Base-by-base conservation (phyloP, 1,139 yeast species). In the Candida frijolesensis region DNA sequence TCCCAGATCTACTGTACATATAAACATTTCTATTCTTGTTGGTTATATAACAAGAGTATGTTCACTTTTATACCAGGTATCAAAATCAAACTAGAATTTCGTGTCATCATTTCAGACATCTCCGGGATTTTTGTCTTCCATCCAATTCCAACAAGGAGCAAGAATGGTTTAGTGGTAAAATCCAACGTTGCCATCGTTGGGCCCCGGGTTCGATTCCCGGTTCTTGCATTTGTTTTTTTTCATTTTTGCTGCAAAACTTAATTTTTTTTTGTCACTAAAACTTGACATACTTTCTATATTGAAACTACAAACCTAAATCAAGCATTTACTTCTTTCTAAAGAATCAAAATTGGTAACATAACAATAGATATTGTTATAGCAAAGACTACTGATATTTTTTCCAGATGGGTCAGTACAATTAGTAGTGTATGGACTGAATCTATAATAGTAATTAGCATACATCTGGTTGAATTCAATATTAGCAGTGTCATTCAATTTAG, bases 371-470 rank as follows among this genome's bases (percentile, higher is more conserved):
- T 70, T 67, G 39, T 63, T 59, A 32, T 51, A 46, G 34, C 55
- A 54, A 5, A 32, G 41, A 32, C 40, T 44, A n/a, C 53, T 51
- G 14, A 52, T 45, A 16, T 39, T 44, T 9, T 22, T 19, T 8
- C 42, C 42, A 7, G 71, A 59, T 12, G 68, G 70, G 52, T 70
- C 70, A 12, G 63, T 60, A 65, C 86, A 82, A 30, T 70, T 61
- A 25, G 81, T 79, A 25, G 69, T 72, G 44, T 64, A 68, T 27
- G 87, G 87, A 41, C 87, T 78, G 54, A 67, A 66, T 61, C 91
- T 76, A 63, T 73, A 78, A 48, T 82, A 76, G 49, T 66, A 66
- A 49, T 74, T 68, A 37, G 78, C 66, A 62, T 79, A 85, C 53
- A 62, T 55, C 52, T 80, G 85, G 52, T 82, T 75, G 59, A 72